Evolutionary conservation across 2,329 filamentous ascomycete genomes (phyloP), one percentile per base, ranked within the genome.

Genomic region (Colletotrichum tofieldiae): DNA sequence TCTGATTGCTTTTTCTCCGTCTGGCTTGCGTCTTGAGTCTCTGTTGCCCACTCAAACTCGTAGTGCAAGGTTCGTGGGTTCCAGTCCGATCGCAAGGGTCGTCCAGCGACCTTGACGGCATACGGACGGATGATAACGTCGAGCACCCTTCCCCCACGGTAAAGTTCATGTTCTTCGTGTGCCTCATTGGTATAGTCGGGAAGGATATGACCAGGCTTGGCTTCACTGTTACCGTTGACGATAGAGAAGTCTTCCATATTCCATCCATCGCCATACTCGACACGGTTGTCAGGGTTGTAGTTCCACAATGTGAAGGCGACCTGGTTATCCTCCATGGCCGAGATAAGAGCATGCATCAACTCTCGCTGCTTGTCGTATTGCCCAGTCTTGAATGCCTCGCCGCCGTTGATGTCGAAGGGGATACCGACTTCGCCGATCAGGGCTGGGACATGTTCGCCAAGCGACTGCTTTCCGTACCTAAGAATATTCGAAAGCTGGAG

Each of bases 211-310:
- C 78, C 79, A 1, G 77, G 76, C 12, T 76, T 73, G 29, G 55
- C 52, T 54, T 71, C 45, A 0, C 77, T 77, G 65, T 84, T 78
- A 26, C 81, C 78, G 9, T 83, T 84, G 26, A 84, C 76, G 32
- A 84, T 75, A 0, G 83, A 84, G 61, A 84, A 84, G 56, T 84
- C 83, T 67, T 84, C 83, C 65, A 81, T 83, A 67, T 84, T 84
- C 83, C 83, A 84, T 1, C 82, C 81, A 14, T 84, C 83, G 0
- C 83, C 83, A 11, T 82, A 82, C 73, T 81, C 80, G 41, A 81
- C 77, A 5, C 78, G 74, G 63, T 83, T 84, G 45, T 80, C 78
- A 0, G 82, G 82, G 56, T 83, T 84, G 54, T 83, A 83, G 65
- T 84, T 84, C 77, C 82, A 83, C 7, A 84, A 72, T 0, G 83